Evolutionary conservation across 805 yeast genomes (phyloP).

Genomic region (Saturnispora gosingensis): DNA sequence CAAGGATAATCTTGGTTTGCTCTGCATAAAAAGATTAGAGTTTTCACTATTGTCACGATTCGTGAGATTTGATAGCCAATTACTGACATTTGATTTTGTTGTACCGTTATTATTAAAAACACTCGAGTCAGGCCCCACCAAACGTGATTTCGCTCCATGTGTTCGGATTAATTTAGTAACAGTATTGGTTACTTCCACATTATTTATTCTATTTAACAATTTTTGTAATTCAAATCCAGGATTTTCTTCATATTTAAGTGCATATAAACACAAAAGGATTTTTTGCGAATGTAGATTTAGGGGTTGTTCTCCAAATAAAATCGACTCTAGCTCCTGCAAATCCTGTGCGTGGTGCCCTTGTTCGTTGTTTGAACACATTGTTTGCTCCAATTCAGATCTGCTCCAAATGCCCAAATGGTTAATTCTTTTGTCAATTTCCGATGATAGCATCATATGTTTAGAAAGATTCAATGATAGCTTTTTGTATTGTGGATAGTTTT

Average conservation of each 20-base stretch:
- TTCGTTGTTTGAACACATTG: constrained; percentile 54
- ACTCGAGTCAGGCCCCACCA: constrained; percentile 28
- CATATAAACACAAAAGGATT: constrained; percentile 65
- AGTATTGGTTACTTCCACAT: constrained; percentile 29
- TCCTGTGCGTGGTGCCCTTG: constrained; percentile 39
- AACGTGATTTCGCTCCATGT: constrained; percentile 36
- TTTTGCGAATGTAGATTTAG: constrained; percentile 40
- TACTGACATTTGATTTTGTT: constrained; percentile 18
- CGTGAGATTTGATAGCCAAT: constrained; percentile 28
- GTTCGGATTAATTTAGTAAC: constrained; percentile 37
- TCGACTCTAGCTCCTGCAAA: constrained; percentile 42
- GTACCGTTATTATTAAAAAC: constrained; percentile 20
- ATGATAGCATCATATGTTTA: constrained; percentile 84
- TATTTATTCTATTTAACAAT: constrained; percentile 32
- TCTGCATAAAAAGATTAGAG: constrained; percentile 85
- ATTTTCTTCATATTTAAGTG: constrained; percentile 55
- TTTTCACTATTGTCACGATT: constrained; percentile 29
- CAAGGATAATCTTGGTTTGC: constrained; percentile 60
- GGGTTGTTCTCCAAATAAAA: constrained; percentile 33
- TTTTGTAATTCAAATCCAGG: constrained; percentile 34
- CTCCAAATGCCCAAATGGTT: constrained; percentile 63
- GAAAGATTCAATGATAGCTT: constrained; percentile 80
- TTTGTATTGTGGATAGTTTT: constrained; percentile 88
- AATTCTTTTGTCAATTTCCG: constrained; percentile 75
- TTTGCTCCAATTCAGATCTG: constrained; percentile 84